Percentiles rank a stretch among this genome's conserved stretches.
Evolutionary conservation across 1,284 basidiomycete species (phyloP).

Genomic region (Pyrrhoderma lamaoense): DNA sequence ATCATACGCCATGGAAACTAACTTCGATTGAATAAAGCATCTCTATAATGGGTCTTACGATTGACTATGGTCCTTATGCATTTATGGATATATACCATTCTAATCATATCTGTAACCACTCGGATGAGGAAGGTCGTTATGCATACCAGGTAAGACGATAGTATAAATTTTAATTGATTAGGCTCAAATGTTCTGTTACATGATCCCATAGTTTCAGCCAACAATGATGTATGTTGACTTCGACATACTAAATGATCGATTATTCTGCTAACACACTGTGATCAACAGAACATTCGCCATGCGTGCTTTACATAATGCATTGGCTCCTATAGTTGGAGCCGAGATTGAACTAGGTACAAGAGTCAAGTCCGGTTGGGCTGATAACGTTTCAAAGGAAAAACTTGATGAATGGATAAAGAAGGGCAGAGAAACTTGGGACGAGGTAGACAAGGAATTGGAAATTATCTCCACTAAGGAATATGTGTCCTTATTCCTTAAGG

Average conservation of each 20-base stretch:
- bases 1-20: constrained; percentile 4
- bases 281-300: constrained; percentile 63
- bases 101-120: constrained; percentile 90
- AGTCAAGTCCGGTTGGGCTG: constrained; percentile 56
- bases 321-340: constrained; percentile 78
- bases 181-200: constrained; percentile 18
- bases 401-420: constrained; percentile 55
- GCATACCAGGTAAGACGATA: constrained; percentile 59
- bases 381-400: constrained; percentile 43
- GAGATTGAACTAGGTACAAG: constrained; percentile 53
- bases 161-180: constrained; percentile 11
- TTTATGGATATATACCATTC: constrained; percentile 92
- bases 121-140: constrained; percentile 82
- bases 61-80: constrained; percentile 92
- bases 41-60: constrained; percentile 82
- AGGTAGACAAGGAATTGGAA: constrained; percentile 52
- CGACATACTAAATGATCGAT: constrained; percentile 3
- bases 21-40: constrained; percentile 43
- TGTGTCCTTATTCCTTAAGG: constrained; percentile 59
- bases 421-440: constrained; percentile 47
- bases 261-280: constrained; percentile 2
- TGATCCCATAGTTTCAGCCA: constrained; percentile 26
- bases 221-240: constrained; percentile 30
- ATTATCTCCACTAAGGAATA: constrained; percentile 55
- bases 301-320: constrained; percentile 63